Evolutionary conservation across 306 rosid species (phyloP).

Genomic region (Fragaria vesca): DNA sequence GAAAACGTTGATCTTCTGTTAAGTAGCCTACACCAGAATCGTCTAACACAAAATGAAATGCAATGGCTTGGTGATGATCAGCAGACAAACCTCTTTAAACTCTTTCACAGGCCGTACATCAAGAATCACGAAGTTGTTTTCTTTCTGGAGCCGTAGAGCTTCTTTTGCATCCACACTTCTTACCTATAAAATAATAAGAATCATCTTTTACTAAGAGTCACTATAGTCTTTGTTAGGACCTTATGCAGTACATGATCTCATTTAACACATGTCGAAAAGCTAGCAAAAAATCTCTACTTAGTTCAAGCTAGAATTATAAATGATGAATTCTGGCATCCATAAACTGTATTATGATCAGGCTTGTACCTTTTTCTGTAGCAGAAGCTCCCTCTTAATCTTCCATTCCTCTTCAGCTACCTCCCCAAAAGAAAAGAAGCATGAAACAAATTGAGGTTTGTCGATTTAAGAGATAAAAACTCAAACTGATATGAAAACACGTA

Average conservation of each 20-base stretch:
- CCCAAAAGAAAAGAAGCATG: conserved; percentile 34
- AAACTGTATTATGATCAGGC: background rate
- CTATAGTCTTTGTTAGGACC: background rate
- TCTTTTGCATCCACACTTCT: conserved; percentile 91
- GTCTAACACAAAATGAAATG: background rate
- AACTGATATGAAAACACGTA: background rate
- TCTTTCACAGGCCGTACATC: conserved; percentile 97
- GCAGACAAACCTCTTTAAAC: conserved; percentile 70
- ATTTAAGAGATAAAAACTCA: background rate
- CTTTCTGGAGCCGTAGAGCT: conserved; percentile 92
- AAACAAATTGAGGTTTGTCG: conserved; percentile 18
- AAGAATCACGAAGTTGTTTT: conserved; percentile 89
- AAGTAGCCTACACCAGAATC: background rate
- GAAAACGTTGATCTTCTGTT: background rate
- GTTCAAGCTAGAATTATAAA: background rate
- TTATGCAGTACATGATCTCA: background rate
- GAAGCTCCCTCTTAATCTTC: conserved; percentile 74
- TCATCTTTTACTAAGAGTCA: background rate
- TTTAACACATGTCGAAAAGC: background rate
- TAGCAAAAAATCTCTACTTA: background rate
- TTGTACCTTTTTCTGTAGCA: conserved; percentile 67
- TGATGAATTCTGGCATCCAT: background rate
- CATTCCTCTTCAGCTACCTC: conserved; percentile 95
- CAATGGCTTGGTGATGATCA: conserved; percentile 2
- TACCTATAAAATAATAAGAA: conserved; percentile 46